phyloP scores from a whole-genome alignment of 805 yeast species.

The Saccharomycopsis babjevae region DNA sequence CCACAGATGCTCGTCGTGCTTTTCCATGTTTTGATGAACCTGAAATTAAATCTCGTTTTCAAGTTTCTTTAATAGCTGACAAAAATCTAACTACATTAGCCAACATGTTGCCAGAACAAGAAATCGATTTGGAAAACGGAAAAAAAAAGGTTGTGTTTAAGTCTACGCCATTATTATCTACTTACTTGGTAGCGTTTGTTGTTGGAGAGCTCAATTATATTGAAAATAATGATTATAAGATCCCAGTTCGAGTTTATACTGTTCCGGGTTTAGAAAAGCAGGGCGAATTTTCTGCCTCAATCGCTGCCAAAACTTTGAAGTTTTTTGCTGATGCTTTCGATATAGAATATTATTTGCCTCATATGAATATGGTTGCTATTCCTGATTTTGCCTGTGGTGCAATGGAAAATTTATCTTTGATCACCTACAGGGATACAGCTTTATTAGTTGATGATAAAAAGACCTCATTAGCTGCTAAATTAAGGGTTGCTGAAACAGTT shows the following conservation, averaged over 20 bases:
- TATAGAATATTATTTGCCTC: conserved; percentile 69
- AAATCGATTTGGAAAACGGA: conserved; percentile 32
- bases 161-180: conserved; percentile 74
- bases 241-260: conserved; percentile 73
- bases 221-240: conserved; percentile 52
- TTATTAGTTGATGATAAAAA: conserved; percentile 61
- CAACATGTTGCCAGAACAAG: conserved; percentile 55
- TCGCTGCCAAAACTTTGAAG: conserved; percentile 64
- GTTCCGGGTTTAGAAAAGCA: conserved; percentile 67
- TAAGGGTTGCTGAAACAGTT: conserved; percentile 75
- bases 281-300: conserved; percentile 63
- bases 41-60: conserved; percentile 63
- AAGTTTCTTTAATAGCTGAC: conserved; percentile 49
- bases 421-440: conserved; percentile 72
- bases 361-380: conserved; percentile 72
- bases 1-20: conserved; percentile 79
- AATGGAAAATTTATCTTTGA: conserved; percentile 79
- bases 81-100: conserved; percentile 50
- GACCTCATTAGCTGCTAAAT: conserved; percentile 52
- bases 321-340: conserved; percentile 67
- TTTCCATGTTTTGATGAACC: conserved; percentile 87
- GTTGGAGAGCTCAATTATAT: conserved; percentile 72
- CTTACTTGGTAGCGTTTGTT: conserved; percentile 74
- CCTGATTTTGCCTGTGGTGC: conserved; percentile 84
- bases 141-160: conserved; percentile 56